Evolutionary conservation across 2,329 filamentous ascomycete species (phyloP).

Genomic region (Claviceps digitariae): DNA sequence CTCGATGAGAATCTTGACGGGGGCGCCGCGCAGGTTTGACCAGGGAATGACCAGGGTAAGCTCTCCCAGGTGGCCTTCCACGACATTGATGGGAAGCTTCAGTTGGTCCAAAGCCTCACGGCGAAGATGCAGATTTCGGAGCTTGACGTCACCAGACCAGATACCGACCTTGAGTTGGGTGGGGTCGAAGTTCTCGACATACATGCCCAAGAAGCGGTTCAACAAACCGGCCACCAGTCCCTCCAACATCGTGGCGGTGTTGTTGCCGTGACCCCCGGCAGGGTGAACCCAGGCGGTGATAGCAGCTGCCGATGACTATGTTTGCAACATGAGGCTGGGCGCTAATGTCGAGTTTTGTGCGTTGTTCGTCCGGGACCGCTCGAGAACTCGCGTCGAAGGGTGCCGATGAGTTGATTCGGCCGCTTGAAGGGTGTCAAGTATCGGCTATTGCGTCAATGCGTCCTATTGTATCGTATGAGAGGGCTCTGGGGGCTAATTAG

Average conservation of each 20-base stretch:
- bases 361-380: neutral
- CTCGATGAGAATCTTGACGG: slow-evolving; percentile 88
- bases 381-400: neutral
- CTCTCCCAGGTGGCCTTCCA: slow-evolving; percentile 85
- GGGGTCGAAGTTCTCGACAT: slow-evolving; percentile 98
- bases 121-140: slow-evolving; percentile 82
- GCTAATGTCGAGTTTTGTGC: neutral
- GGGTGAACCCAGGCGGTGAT: slow-evolving; percentile 24
- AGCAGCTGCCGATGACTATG: slow-evolving; percentile 5
- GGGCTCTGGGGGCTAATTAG: neutral
- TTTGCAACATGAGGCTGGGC: slow-evolving; percentile 9
- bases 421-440: neutral
- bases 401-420: neutral
- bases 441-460: neutral
- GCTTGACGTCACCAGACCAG: slow-evolving; percentile 96
- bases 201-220: slow-evolving; percentile 99
- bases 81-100: slow-evolving; percentile 88
- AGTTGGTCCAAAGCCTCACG: slow-evolving; percentile 94
- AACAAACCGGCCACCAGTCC: slow-evolving; percentile 91
- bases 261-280: slow-evolving; percentile 62
- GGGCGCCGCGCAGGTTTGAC: slow-evolving; percentile 91
- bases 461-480: neutral
- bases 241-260: slow-evolving; percentile 70
- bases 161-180: slow-evolving; percentile 97
- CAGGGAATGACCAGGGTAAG: slow-evolving; percentile 90